Conservation (phyloP, 495 filamentous ascomycete species). For the Durotheca rogersii region DNA sequence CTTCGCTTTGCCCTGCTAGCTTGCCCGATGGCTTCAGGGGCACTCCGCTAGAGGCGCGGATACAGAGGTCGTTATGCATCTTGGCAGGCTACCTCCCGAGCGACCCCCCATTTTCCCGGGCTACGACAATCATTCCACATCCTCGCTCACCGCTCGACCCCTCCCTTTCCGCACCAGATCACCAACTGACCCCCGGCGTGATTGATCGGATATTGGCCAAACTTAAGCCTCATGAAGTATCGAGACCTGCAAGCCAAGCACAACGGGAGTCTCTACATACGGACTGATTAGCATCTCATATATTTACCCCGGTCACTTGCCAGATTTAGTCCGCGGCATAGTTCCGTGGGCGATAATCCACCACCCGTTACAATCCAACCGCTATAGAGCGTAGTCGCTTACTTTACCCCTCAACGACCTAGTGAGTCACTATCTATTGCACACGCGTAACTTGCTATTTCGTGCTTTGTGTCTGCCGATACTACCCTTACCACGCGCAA, state of each 20-base stretch:
- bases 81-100: slow-evolving; percentile 5
- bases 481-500: not conserved
- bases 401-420: not conserved
- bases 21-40: slow-evolving; percentile 3
- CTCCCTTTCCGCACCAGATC: slow-evolving; percentile 9
- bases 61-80: slow-evolving; percentile 7
- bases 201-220: slow-evolving; percentile 6
- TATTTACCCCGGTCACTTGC: not conserved
- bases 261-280: slow-evolving; percentile 1
- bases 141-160: slow-evolving; percentile 15
- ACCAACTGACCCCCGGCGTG: slow-evolving; percentile 4
- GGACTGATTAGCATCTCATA: not conserved
- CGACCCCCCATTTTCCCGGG: slow-evolving; percentile 22
- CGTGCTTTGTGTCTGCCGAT: too few species aligned
- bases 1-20: slow-evolving; percentile 1
- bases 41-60: slow-evolving; percentile 5
- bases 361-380: not conserved
- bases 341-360: not conserved
- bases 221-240: slow-evolving; percentile 17
- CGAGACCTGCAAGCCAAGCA: slow-evolving; percentile 19
- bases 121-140: slow-evolving; percentile 7
- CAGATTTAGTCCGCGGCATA: not conserved
- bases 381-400: not conserved
- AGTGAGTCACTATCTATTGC: not conserved
- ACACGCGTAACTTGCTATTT: too few species aligned